Percentiles rank a stretch among this genome's conserved stretches.
phyloP scores from a whole-genome alignment of 148 eudicot species.

The Camellia granthamiana region DNA sequence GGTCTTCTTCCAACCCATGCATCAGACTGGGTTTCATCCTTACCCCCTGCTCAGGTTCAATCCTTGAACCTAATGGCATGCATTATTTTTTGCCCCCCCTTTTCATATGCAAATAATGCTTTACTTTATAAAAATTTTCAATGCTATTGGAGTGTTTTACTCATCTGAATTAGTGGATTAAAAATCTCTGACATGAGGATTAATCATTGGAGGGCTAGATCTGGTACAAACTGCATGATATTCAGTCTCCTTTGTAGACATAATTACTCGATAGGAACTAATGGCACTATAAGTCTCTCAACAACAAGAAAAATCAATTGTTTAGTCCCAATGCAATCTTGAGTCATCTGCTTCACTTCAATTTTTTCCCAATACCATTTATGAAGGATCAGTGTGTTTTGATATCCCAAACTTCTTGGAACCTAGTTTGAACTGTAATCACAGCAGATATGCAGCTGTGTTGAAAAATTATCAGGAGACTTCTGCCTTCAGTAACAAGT shows the following conservation, averaged over 20 bases:
- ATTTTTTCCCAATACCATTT: not conserved
- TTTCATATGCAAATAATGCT: constrained; percentile 2
- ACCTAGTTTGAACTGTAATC: not conserved
- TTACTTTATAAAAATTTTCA: not conserved
- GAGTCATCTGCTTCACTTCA: not conserved
- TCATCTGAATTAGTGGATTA: not conserved
- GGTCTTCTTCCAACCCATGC: constrained; percentile 97
- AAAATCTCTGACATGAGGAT: not conserved
- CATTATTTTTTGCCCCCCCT: not conserved
- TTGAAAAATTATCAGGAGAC: not conserved
- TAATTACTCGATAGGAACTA: not conserved
- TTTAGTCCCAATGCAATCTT: not conserved
- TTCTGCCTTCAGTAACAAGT: not conserved
- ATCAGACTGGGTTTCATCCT: constrained; percentile 94
- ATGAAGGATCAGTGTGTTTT: not conserved
- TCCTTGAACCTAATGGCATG: constrained; percentile 12
- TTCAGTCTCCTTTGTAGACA: not conserved
- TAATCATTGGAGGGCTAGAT: not conserved
- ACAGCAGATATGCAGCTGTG: not conserved
- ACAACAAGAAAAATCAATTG: not conserved
- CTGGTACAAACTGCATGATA: not conserved
- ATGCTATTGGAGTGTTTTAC: not conserved
- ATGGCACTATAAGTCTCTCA: not conserved
- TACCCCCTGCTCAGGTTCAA: constrained; percentile 89
- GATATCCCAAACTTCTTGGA: not conserved